Percentiles rank a stretch among this genome's conserved stretches.
These are phyloP conservation scores for Arthrobotrys musiformis DNA, from an alignment of 2,329 filamentous ascomycete genomes.

Conservation along the genomic window DNA sequence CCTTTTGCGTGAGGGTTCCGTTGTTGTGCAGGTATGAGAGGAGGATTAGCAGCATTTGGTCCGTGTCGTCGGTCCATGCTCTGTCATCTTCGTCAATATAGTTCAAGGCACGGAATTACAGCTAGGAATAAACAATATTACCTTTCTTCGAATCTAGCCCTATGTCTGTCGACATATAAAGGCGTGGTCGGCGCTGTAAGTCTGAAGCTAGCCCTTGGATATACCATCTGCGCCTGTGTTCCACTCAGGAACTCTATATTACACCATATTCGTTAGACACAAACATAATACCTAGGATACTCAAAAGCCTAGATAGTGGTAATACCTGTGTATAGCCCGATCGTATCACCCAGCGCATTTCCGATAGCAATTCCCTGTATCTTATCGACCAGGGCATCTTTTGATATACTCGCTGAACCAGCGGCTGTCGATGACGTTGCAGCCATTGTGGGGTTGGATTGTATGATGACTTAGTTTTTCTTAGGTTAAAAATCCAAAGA, in stretches of 20 bases:
- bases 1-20: conserved; percentile 62
- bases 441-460: conserved; percentile 18
- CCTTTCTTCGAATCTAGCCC: conserved; percentile 63
- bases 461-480: not conserved
- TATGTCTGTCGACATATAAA: conserved; percentile 65
- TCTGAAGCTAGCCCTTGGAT: conserved; percentile 63
- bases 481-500: too few species aligned
- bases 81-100: conserved; percentile 50
- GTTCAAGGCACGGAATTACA: not conserved
- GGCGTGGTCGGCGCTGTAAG: conserved; percentile 63
- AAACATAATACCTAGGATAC: not conserved
- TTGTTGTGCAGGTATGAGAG: conserved; percentile 66
- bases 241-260: conserved; percentile 65
- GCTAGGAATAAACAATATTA: conserved; percentile 32
- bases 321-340: conserved; percentile 67
- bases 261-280: not conserved
- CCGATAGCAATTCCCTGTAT: conserved; percentile 66
- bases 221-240: conserved; percentile 61
- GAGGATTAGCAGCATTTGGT: conserved; percentile 67
- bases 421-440: conserved; percentile 43
- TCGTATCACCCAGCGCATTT: conserved; percentile 68
- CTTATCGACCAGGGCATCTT: conserved; percentile 61
- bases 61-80: conserved; percentile 70
- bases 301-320: not conserved
- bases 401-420: conserved; percentile 60